A percentile compares a stretch with the other conserved stretches of the same genome.
Conservation (phyloP, 73 alveolate species). For the Paramecium pentaurelia region DNA sequence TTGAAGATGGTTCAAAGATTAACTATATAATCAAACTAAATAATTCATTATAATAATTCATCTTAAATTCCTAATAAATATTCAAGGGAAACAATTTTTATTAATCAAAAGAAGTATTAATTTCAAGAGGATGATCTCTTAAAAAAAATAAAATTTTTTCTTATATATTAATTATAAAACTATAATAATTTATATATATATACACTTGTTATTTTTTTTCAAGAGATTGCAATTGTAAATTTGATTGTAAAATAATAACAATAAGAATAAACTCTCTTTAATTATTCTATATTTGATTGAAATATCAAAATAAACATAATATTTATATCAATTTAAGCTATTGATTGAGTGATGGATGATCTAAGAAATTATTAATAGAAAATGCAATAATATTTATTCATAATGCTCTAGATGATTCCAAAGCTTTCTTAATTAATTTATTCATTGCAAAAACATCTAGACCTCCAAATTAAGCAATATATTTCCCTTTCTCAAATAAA, state of each 20-base stretch:
- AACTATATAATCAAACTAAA: background rate
- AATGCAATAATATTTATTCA: background rate
- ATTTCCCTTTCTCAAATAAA: slow-evolving; percentile 34
- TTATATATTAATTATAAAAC: no score
- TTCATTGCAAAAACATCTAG: slow-evolving; percentile 20
- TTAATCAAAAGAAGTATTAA: background rate
- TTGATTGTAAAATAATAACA: no score
- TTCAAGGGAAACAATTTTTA: no score
- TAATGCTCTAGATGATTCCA: slow-evolving; percentile 21
- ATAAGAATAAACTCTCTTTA: no score
- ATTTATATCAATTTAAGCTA: no score
- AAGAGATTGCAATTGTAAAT: no score
- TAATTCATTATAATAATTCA: background rate
- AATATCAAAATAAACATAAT: no score
- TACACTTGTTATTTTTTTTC: no score
- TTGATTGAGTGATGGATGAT: background rate
- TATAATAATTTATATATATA: no score
- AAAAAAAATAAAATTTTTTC: no score
- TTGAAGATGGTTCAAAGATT: background rate
- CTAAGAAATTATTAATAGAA: background rate
- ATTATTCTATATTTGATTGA: no score
- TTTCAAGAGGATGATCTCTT: background rate
- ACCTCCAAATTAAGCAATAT: slow-evolving; percentile 47
- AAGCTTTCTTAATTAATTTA: background rate
- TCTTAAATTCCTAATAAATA: background rate